phyloP scores from a whole-genome alignment of 2,329 filamentous ascomycete genomes.

The Zelopaecilomyces penicillatus region DNA sequence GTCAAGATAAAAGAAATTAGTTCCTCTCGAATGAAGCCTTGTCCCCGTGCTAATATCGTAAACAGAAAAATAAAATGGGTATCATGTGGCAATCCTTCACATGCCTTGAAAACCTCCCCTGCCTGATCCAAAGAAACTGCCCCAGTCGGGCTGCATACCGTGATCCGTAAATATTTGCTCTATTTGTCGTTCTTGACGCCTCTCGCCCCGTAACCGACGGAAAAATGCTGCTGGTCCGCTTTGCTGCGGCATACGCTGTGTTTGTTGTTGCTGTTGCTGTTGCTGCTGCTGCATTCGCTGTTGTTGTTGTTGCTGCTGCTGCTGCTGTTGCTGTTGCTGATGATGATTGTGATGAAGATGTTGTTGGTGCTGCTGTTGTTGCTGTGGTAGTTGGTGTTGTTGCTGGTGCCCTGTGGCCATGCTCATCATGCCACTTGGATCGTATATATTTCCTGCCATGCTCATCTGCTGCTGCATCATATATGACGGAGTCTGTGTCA shows the following conservation, averaged over 20 bases:
- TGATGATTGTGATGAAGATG: slow-evolving; percentile 22
- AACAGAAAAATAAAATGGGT: slow-evolving; percentile 26
- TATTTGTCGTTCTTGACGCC: slow-evolving; percentile 32
- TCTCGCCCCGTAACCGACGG: slow-evolving; percentile 16
- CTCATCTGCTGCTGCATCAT: slow-evolving; percentile 43
- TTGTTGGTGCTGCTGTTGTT: slow-evolving; percentile 13
- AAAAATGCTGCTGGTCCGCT: slow-evolving; percentile 19
- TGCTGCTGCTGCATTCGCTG: slow-evolving; percentile 13
- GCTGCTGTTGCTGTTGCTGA: slow-evolving; percentile 7
- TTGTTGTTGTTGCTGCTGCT: slow-evolving; percentile 13
- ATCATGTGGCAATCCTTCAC: slow-evolving; percentile 30
- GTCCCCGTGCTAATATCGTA: slow-evolving; percentile 15
- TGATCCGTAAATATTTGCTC: slow-evolving; percentile 43
- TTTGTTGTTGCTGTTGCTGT: slow-evolving; percentile 18
- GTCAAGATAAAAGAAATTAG: neutral
- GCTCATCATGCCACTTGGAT: slow-evolving; percentile 33
- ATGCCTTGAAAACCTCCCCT: slow-evolving; percentile 35
- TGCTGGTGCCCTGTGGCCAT: slow-evolving; percentile 22
- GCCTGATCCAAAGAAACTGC: slow-evolving; percentile 37
- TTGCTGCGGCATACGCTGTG: slow-evolving; percentile 19
- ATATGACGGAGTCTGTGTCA: slow-evolving; percentile 63
- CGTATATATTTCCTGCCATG: slow-evolving; percentile 36
- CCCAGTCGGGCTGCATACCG: slow-evolving; percentile 38
- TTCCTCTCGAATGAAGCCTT: slow-evolving; percentile 1
- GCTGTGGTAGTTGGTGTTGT: slow-evolving; percentile 9